Conservation (phyloP, 768 basidiomycete species). For the Suillus hirtellus region DNA sequence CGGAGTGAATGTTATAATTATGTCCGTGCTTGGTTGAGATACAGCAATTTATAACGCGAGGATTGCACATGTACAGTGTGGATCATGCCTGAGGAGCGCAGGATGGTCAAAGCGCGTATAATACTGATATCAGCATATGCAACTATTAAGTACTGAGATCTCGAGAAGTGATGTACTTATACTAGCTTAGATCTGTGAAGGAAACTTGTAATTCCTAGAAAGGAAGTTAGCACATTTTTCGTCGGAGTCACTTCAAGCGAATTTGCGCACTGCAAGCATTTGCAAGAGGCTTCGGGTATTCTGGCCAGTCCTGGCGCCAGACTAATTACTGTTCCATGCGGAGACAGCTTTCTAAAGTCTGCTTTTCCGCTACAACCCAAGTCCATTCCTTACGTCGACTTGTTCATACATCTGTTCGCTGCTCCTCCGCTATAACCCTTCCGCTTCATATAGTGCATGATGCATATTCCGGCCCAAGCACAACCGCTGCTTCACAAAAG, state of each 20-base stretch:
- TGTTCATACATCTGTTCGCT: background rate
- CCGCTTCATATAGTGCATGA: background rate
- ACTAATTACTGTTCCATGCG: constrained; percentile 5
- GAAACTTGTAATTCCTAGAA: background rate
- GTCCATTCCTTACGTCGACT: background rate
- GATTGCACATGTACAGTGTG: background rate
- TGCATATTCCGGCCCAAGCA: constrained; percentile 6
- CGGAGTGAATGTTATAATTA: background rate
- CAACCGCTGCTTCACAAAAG: background rate
- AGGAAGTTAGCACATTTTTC: constrained; percentile 4
- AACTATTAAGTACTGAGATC: background rate
- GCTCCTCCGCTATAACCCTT: constrained; percentile 2
- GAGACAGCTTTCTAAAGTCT: constrained; percentile 9
- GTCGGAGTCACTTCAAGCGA: background rate
- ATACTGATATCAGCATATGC: background rate
- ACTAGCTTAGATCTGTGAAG: too few species aligned
- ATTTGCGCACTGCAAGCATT: background rate
- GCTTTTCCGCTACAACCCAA: background rate
- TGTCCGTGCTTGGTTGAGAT: background rate
- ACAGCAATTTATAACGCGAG: background rate
- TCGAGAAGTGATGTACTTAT: too few species aligned
- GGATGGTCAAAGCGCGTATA: background rate
- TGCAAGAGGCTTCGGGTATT: background rate
- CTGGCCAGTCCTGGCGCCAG: constrained; percentile 4
- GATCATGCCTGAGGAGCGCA: background rate